Evolutionary conservation across 352 stramenopile genomes (phyloP).

Genomic region (Pythium utonaiense): DNA sequence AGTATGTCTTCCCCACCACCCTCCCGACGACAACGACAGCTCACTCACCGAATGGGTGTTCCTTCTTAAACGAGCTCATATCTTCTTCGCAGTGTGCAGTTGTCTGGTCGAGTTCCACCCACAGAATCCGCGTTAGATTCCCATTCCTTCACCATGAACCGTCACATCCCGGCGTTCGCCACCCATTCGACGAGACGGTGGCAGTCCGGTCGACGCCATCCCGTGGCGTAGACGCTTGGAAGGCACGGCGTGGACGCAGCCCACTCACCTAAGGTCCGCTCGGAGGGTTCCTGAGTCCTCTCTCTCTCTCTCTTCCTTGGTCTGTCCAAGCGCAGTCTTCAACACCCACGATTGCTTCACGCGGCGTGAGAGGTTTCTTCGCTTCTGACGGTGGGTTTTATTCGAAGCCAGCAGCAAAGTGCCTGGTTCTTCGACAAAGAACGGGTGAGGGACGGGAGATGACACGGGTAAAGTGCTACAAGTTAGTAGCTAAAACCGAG

Average conservation of each 20-base stretch:
- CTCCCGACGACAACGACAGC: background rate
- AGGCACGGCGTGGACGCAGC: background rate
- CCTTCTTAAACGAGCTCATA: constrained; percentile 91
- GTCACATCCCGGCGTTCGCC: background rate
- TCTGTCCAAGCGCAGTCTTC: constrained; percentile 23
- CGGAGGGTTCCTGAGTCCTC: background rate
- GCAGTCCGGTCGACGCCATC: background rate
- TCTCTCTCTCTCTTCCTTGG: constrained; percentile 16
- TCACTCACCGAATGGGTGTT: constrained; percentile 80
- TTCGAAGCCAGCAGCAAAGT: constrained; percentile 17
- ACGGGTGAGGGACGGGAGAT: constrained; percentile 12
- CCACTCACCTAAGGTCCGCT: constrained; percentile 12
- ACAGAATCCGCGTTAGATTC: background rate
- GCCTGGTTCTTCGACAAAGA: constrained; percentile 20
- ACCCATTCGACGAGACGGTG: background rate
- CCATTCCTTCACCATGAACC: background rate
- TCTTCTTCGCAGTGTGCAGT: constrained; percentile 16
- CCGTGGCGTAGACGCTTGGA: background rate
- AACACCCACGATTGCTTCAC: constrained; percentile 12
- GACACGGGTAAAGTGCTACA: constrained; percentile 2
- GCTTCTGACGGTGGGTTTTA: constrained; percentile 22
- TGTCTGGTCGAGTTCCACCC: background rate
- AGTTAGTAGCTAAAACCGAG: background rate
- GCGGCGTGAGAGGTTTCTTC: constrained; percentile 23
- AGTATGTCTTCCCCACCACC: background rate